Base-by-base conservation (phyloP, 331 rosid species). In the Erythrophleum ivorense region DNA sequence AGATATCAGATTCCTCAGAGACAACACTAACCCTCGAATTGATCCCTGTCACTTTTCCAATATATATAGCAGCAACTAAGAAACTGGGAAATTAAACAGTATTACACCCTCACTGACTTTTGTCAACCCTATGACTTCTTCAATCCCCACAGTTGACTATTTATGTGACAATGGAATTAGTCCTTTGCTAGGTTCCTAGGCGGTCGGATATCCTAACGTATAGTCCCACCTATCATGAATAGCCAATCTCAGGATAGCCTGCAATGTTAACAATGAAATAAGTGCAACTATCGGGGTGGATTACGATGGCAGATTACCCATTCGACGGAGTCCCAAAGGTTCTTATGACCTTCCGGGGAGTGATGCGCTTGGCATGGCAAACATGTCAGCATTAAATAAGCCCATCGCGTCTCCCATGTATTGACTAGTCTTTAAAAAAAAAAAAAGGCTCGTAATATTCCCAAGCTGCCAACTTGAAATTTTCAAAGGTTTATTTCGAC, bases 1-100 rank as follows among this genome's bases (percentile, higher is more conserved):
- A n/a, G 65, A 53, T 58, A 54, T 19, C 78, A 73, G 7, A 73
- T 16, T 73, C 45, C 78, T 36, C 24, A 34, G 15, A 73, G 78
- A 8, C 16, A 9, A 54, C 3, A 38, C 52, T 10, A 73, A 16
- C 18, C 70, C 70, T 34, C 46, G 6, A 40, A 33, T 64, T 34
- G 46, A 53, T 66, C 71, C 36, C 1, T 53, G 24, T 34, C 50
- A 66, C 29, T 66, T 65, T 10, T 36, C 18, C 71, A 38, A 38
- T 41, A 41, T 68, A 18, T 4, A 16, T 19, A 55, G 6, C 62
- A 55, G 6, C 24, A 18, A 55, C 31, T 16, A 46, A 21, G 41
- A 13, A 41, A 12, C 29, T 5, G 9, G 11, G 8, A n/a, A 53
- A 18, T 6, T 6, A 18, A 60, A 34, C 24, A 24, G 43, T 31